Percentiles rank a stretch among this genome's conserved stretches.
Conservation (phyloP, 352 stramenopile genomes). For the Globisporangium carolinianum region DNA sequence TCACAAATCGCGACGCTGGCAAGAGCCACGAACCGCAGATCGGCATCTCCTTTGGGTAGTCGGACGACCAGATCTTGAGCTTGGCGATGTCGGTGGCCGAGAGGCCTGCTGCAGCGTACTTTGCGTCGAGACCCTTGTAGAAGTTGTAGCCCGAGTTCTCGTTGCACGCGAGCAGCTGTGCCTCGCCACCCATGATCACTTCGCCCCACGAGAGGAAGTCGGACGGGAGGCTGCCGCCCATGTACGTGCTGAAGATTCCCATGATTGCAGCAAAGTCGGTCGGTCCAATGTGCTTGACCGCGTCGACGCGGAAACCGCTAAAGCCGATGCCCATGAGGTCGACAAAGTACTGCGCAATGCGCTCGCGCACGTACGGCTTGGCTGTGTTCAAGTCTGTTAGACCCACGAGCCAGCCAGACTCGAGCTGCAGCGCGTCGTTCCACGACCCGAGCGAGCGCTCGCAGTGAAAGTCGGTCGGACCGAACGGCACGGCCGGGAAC, state of each 20-base stretch:
- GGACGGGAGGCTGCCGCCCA: constrained; percentile 45
- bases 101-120: constrained; percentile 37
- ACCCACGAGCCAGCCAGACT: constrained; percentile 35
- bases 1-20: constrained; percentile 46
- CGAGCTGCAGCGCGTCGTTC: constrained; percentile 28
- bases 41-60: constrained; percentile 54
- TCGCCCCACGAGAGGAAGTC: constrained; percentile 66
- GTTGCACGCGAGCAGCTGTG: constrained; percentile 43
- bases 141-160: constrained; percentile 54
- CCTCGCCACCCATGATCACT: constrained; percentile 31
- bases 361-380: constrained; percentile 49
- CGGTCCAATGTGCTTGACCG: constrained; percentile 56
- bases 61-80: constrained; percentile 73
- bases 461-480: constrained; percentile 60
- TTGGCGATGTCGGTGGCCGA: constrained; percentile 48
- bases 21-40: constrained; percentile 63
- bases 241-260: constrained; percentile 38
- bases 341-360: constrained; percentile 68
- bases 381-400: constrained; percentile 51
- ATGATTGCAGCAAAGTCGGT: constrained; percentile 44
- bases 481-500: constrained; percentile 51
- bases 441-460: constrained; percentile 31
- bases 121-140: constrained; percentile 41
- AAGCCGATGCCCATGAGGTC: constrained; percentile 65
- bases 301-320: constrained; percentile 59